Evolutionary conservation across 441 rosid genomes (phyloP), one percentile per base, ranked within the genome.

Genomic region (Bocquillonia castaneifolia): DNA sequence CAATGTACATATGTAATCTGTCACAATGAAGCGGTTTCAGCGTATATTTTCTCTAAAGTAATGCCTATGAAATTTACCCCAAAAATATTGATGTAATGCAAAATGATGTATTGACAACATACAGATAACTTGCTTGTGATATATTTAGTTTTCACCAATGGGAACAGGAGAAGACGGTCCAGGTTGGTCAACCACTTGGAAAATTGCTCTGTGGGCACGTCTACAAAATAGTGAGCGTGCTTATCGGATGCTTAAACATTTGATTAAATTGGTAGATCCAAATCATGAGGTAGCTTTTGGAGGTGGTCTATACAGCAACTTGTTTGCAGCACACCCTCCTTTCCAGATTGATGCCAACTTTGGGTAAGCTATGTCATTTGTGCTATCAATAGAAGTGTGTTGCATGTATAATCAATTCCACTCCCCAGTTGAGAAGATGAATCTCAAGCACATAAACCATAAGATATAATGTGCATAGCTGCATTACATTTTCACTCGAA

Each of bases 151-250:
- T 32, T 37, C 23, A 8, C 66, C 45, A 31, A 22, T 50, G n/a
- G n/a, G 66, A 74, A 71, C 85, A 91, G 97, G 99, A 66, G 97
- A 89, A 74, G 89, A 85, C 13, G 97, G 96, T 25, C 96, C 96
- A 1, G 96, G 95, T 55, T 93, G 97, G 97, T 93, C 99, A 66
- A 93, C 91, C 29, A 67, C 85, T 0, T 93, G 99, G 99, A 93
- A 91, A 80, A 80, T 74, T 50, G 92, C 96, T 31, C 65, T 87
- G 53, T 93, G 99, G 99, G 97, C 96, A 10, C 92, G 81, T 65
- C 91, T 93, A 55, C 83, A 71, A 72, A 82, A 88, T 63, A 84
- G 85, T 6, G 87, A 91, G 62, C 83, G 83, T 58, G 95, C 99
- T 0, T 91, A 93, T 77, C 79, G 74, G 56, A 78, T 93, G 92